Evolutionary conservation across 169 alveolate species (phyloP).

Genomic region (Babesia divergens): DNA sequence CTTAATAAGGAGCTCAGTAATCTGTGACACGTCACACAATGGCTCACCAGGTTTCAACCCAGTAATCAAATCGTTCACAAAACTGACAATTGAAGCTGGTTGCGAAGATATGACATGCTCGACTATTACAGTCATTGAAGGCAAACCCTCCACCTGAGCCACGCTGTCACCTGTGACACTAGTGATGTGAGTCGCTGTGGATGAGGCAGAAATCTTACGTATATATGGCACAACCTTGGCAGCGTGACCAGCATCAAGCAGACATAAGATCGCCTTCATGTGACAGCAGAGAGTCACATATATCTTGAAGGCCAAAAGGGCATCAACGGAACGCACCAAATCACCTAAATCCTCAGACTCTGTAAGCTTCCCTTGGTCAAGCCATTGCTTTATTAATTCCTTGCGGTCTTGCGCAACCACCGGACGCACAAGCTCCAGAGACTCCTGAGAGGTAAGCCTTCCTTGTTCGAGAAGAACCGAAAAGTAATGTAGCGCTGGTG

Average conservation of each 20-base stretch:
- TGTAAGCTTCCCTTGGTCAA: slow-evolving; percentile 94
- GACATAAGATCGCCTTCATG: slow-evolving; percentile 89
- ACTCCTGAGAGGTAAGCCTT: slow-evolving; percentile 92
- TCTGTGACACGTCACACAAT: slow-evolving; percentile 84
- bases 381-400: slow-evolving; percentile 92
- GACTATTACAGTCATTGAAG: slow-evolving; percentile 59
- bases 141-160: slow-evolving; percentile 64
- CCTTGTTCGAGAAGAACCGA: slow-evolving; percentile 94
- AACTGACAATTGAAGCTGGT: slow-evolving; percentile 10
- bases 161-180: slow-evolving; percentile 42
- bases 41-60: slow-evolving; percentile 60
- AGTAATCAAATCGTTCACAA: slow-evolving; percentile 19
- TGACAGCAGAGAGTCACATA: slow-evolving; percentile 77
- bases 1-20: slow-evolving; percentile 72
- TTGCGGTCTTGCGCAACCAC: slow-evolving; percentile 91
- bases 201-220: slow-evolving; percentile 9
- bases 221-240: slow-evolving; percentile 42
- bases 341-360: slow-evolving; percentile 97
- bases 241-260: slow-evolving; percentile 91
- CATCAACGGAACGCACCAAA: slow-evolving; percentile 86
- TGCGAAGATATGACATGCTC: slow-evolving; percentile 31
- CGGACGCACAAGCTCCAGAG: slow-evolving; percentile 94
- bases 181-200: slow-evolving; percentile 20
- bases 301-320: slow-evolving; percentile 89
- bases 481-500: slow-evolving; percentile 95